Percentiles rank a stretch among this genome's conserved stretches.
phyloP scores from a whole-genome alignment of 257 asterid genomes.

The Solanum peruvianum region DNA sequence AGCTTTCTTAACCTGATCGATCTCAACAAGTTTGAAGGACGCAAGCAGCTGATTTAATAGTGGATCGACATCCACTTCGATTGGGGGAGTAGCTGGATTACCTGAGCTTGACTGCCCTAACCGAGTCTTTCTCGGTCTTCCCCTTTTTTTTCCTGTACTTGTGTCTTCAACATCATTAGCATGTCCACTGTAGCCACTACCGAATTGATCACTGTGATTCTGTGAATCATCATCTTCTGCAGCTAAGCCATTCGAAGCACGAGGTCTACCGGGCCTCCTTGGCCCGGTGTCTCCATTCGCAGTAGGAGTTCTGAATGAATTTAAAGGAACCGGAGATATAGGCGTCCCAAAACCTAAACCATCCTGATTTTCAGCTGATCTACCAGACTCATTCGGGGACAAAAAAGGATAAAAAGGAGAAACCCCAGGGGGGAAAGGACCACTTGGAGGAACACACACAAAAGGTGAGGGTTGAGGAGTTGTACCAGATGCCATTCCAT shows the following conservation, averaged over 20 bases:
- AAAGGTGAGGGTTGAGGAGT: conserved; percentile 68
- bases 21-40: conserved; percentile 36
- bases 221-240: conserved; percentile 51
- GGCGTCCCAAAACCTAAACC: conserved; percentile 18
- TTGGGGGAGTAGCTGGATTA: neutral
- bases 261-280: conserved; percentile 20
- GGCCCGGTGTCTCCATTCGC: conserved; percentile 37
- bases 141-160: conserved; percentile 35
- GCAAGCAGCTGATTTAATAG: conserved; percentile 31
- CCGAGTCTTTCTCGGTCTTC: conserved; percentile 25
- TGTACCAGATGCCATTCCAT: conserved; percentile 35
- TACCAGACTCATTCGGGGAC: conserved; percentile 12
- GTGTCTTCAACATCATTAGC: conserved; percentile 31
- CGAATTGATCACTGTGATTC: conserved; percentile 19
- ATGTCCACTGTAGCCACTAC: conserved; percentile 9
- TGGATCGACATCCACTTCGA: conserved; percentile 32
- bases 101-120: conserved; percentile 1
- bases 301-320: conserved; percentile 61
- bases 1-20: conserved; percentile 40
- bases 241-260: conserved; percentile 10
- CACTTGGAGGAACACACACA: conserved; percentile 81
- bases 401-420: conserved; percentile 81
- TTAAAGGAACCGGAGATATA: conserved; percentile 58
- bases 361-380: conserved; percentile 13
- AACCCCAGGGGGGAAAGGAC: conserved; percentile 88